These are phyloP conservation scores for Vigna unguiculata DNA, from an alignment of 306 rosid genomes.

Conservation along the genomic window DNA sequence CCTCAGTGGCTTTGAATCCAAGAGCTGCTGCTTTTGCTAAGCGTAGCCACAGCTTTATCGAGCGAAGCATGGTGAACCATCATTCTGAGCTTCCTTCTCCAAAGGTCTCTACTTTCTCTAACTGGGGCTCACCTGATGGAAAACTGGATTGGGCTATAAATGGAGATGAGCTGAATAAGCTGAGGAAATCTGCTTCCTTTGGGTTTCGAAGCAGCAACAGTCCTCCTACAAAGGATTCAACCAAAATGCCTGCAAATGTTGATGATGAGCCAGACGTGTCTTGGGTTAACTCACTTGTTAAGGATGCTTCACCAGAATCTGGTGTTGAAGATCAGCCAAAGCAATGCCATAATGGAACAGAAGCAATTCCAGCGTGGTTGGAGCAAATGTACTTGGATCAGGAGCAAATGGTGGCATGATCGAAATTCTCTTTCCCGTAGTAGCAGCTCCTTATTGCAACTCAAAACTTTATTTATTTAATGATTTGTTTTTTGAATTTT, in stretches of 20 bases:
- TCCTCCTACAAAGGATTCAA: conserved; percentile 42
- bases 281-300: conserved; percentile 77
- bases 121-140: conserved; percentile 84
- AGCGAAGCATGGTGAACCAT: conserved; percentile 56
- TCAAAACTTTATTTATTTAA: conserved; percentile 42
- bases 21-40: conserved; percentile 76
- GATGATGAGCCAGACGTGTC: conserved; percentile 71
- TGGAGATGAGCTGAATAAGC: conserved; percentile 72
- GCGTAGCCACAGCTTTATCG: conserved; percentile 85
- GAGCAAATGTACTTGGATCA: conserved; percentile 89
- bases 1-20: conserved; percentile 56
- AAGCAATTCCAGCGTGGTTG: conserved; percentile 70
- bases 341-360: conserved; percentile 58
- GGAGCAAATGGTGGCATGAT: conserved; percentile 77
- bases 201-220: conserved; percentile 59
- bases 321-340: conserved; percentile 59
- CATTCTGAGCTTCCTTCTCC: conserved; percentile 60
- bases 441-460: conserved; percentile 40
- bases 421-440: neutral
- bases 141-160: conserved; percentile 72
- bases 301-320: conserved; percentile 58
- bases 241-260: conserved; percentile 33
- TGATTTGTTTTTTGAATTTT: conserved; percentile 57
- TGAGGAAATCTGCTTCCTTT: conserved; percentile 82
- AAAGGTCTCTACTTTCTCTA: conserved; percentile 53